These are phyloP conservation scores for Thelephora aurantiotincta DNA, from an alignment of 768 basidiomycete species.

Conservation along the genomic window DNA sequence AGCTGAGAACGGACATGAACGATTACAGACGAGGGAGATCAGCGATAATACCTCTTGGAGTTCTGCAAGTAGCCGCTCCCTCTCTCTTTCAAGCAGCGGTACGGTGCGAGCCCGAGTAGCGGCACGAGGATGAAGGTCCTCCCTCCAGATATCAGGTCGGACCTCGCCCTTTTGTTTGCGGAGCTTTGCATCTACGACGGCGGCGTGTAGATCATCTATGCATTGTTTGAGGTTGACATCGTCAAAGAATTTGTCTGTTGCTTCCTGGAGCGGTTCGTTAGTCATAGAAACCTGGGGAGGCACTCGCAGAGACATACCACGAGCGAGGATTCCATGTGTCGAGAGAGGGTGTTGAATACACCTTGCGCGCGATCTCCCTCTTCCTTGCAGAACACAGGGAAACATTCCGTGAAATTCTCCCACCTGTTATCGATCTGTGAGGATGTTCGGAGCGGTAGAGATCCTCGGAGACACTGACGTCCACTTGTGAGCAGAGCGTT, in stretches of 20 bases:
- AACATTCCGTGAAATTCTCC: slow-evolving; percentile 30
- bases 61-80: slow-evolving; percentile 22
- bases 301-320: slow-evolving; percentile 15
- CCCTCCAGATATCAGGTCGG: slow-evolving; percentile 49
- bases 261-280: background rate
- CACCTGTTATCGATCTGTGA: slow-evolving; percentile 18
- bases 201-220: slow-evolving; percentile 54
- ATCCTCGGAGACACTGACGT: slow-evolving; percentile 22
- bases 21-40: background rate
- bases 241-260: slow-evolving; percentile 51
- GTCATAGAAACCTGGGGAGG: background rate
- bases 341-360: slow-evolving; percentile 42
- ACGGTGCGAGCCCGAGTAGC: slow-evolving; percentile 51
- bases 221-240: slow-evolving; percentile 55
- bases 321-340: slow-evolving; percentile 58
- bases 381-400: slow-evolving; percentile 24
- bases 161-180: slow-evolving; percentile 29
- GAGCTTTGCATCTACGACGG: slow-evolving; percentile 51
- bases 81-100: slow-evolving; percentile 36
- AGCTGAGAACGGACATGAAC: slow-evolving; percentile 23
- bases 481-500: slow-evolving; percentile 37
- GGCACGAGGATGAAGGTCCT: slow-evolving; percentile 44
- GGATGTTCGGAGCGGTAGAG: background rate
- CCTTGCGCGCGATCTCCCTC: slow-evolving; percentile 19
- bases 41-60: slow-evolving; percentile 19